Evolutionary conservation across 2,329 filamentous ascomycete species (phyloP).

Genomic region (Leptographium radiaticola): DNA sequence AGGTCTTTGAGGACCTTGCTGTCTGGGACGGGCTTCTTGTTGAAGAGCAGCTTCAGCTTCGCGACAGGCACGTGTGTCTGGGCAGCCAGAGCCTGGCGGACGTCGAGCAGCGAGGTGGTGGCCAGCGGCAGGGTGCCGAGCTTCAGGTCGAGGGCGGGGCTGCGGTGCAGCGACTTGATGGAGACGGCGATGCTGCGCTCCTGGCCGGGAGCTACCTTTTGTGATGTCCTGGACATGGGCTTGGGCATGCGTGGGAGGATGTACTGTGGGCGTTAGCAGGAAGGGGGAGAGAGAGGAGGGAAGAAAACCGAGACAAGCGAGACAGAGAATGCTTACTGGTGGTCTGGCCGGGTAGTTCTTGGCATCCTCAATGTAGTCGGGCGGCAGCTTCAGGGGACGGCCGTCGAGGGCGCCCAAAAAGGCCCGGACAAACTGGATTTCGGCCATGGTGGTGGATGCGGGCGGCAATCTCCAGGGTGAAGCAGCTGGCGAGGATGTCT

Average conservation of each 20-base stretch:
- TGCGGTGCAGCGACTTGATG: slow-evolving; percentile 61
- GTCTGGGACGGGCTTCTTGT: slow-evolving; percentile 75
- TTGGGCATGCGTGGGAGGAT: slow-evolving; percentile 55
- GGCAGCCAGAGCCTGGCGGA: slow-evolving; percentile 57
- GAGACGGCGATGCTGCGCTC: slow-evolving; percentile 43
- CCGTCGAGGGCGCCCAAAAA: slow-evolving; percentile 73
- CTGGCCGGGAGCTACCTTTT: slow-evolving; percentile 36
- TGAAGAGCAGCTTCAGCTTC: slow-evolving; percentile 75
- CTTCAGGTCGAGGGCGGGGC: slow-evolving; percentile 52
- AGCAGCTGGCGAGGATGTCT: not conserved
- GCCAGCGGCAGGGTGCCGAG: slow-evolving; percentile 45
- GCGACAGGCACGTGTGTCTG: slow-evolving; percentile 52
- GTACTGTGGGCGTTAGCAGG: slow-evolving; percentile 35
- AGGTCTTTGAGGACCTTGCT: slow-evolving; percentile 67
- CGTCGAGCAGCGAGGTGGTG: slow-evolving; percentile 62
- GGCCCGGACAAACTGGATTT: slow-evolving; percentile 69
- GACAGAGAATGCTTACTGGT: slow-evolving; percentile 44
- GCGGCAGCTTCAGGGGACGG: slow-evolving; percentile 66
- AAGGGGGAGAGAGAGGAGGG: not conserved
- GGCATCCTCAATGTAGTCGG: slow-evolving; percentile 83
- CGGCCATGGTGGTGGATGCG: slow-evolving; percentile 48
- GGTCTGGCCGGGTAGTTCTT: slow-evolving; percentile 61
- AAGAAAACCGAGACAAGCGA: not conserved
- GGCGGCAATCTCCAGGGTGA: too few species aligned
- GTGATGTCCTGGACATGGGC: slow-evolving; percentile 15